Conservation (phyloP, 768 basidiomycete species). For the Sarcomyxa edulis region DNA sequence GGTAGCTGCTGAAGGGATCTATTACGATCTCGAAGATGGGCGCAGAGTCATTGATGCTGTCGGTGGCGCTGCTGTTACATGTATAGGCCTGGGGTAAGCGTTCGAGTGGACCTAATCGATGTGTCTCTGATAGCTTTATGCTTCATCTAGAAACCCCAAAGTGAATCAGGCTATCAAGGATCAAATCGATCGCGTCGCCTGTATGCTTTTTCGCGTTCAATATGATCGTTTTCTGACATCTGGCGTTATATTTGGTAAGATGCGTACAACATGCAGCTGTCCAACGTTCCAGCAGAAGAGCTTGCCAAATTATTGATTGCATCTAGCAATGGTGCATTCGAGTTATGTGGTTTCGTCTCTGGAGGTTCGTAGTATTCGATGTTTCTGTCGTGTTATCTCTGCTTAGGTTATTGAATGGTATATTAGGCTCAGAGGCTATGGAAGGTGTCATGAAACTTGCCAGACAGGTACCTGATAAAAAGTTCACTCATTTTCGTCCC, state of each 20-base stretch:
- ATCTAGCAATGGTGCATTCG: conserved; percentile 71
- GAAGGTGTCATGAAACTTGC: conserved; percentile 81
- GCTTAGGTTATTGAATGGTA: conserved; percentile 4
- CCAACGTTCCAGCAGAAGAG: conserved; percentile 76
- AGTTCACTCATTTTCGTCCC: neutral
- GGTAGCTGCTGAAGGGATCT: conserved; percentile 58
- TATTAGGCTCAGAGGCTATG: conserved; percentile 81
- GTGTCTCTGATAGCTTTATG: too few species aligned
- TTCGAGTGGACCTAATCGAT: too few species aligned
- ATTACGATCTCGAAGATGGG: conserved; percentile 69
- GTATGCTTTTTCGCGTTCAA: conserved; percentile 46
- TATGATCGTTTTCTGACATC: conserved; percentile 2
- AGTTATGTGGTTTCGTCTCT: conserved; percentile 63
- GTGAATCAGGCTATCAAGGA: conserved; percentile 74
- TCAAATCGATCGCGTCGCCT: conserved; percentile 73
- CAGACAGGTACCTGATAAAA: conserved; percentile 59
- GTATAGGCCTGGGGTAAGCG: conserved; percentile 73
- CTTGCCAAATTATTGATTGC: conserved; percentile 64
- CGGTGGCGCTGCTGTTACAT: conserved; percentile 83
- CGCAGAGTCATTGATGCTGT: conserved; percentile 68
- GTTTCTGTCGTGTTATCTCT: neutral
- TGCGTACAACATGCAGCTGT: conserved; percentile 83
- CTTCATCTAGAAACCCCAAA: too few species aligned
- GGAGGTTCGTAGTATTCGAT: conserved; percentile 50
- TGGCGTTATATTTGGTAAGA: conserved; percentile 36